Base-by-base conservation (phyloP, 495 filamentous ascomycete species). In the Elaphomyces granulatus region DNA sequence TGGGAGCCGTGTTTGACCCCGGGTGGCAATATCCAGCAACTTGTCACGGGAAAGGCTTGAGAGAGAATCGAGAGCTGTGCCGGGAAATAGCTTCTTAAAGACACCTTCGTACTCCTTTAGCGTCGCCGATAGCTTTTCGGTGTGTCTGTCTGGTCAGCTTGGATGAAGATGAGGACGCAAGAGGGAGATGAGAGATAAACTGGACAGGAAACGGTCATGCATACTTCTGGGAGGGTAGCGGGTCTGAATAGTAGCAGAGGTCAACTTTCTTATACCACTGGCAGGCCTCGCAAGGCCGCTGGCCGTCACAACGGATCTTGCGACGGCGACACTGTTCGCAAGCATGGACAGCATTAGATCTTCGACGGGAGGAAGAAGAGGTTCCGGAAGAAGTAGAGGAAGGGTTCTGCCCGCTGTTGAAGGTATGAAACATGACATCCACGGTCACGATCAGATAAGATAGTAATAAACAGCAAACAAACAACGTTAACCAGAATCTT, bases 291-390 rank as follows among this genome's bases (percentile, higher is more conserved):
- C 64, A 68, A 4, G 64, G 64, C 40, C 61, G 61, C 40, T 61
- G 57, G 14, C 64, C 64, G 38, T 68, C 60, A 34, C 64, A 68
- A 48, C 63, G 65, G 40, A 68, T 67, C 42, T 68, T 68, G 19
- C 64, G 64, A 49, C 63, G 63, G 15, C 63, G 53, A 44, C 64
- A 68, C 15, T 58, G 64, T 17, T 63, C 63, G 42, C 64, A 68
- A 17, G 64, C 64, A 9, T 57, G 63, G n/a, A n/a, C n/a, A 16
- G 63, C 46, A 6, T 59, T 65, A 6, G 61, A 62, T 19, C 61
- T 55, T 31, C 61, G 54, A 4, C 61, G 54, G 30, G 56, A 51
- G 19, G 61, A 49, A 0, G 60, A 64, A 16, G 56, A 52, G 31
- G 50, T 52, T 20, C 52, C 51, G 37, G 47, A 46, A 31, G 53